Evolutionary conservation across 1,139 yeast genomes (phyloP), one percentile per base, ranked within the genome.

Genomic region (Tardiomyces blankii): DNA sequence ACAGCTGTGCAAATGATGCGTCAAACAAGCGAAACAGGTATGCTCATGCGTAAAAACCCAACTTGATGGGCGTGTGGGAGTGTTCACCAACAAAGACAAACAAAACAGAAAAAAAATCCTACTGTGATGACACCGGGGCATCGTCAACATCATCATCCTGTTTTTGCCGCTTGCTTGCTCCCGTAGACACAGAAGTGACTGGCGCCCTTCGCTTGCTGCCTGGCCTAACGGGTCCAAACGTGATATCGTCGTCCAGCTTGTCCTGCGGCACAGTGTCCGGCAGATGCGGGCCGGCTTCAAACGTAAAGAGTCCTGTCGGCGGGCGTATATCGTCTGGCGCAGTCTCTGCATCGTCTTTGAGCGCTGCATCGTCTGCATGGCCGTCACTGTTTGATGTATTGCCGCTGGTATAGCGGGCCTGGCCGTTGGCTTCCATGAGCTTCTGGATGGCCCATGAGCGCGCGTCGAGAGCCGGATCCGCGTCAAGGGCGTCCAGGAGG

Each of bases 401-500:
- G 25, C 25, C 25, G 4, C n/a, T n/a, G n/a, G 25, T 7, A 9
- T 30, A 30, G 16, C 16, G n/a, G 5, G 35, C 35, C 9, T 30
- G 35, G 5, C 35, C 42, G 38, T 25, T 40, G 12, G 43, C 28
- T 7, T 44, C 45, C 13, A 40, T 38, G 14, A 43, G 46, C 35
- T 43, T 45, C 9, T 39, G 40, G 12, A 41, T 33, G 16, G 44
- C 48, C 48, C 48, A 46, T 11, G 40, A 13, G 19, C 40, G 44
- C 8, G 42, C 42, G 38, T 46, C 45, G 18, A 42, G 32, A 4
- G 35, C 3, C 9, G 35, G 35, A 30, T 30, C 35, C 9, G 18
- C 40, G 30, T 43, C 48, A 13, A 41, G 33, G 12, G 41, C 42
- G 39, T 44, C 49, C 18, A 52, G 41, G 13, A 52, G 44, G 19